phyloP scores from a whole-genome alignment of 1,284 basidiomycete species.

The Cutaneotrichosporon sp. region DNA sequence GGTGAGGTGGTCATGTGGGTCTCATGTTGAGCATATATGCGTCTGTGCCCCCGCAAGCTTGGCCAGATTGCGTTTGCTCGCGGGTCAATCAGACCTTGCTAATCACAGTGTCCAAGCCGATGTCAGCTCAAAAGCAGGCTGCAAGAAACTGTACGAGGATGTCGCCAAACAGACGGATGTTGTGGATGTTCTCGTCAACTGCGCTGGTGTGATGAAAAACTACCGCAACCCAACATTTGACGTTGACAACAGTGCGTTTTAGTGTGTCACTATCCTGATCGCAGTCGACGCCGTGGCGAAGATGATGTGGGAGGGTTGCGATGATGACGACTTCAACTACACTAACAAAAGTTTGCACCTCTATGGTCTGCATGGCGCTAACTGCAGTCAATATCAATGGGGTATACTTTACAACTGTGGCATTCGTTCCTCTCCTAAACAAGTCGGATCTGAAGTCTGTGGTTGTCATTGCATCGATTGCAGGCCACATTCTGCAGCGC shows the following conservation, averaged over 20 bases:
- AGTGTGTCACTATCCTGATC: neutral
- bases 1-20: conserved; percentile 18
- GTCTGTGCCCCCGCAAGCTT: too few relatives aligned
- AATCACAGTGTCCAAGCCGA: conserved; percentile 41
- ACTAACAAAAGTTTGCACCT: conserved; percentile 21
- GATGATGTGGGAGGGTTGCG: conserved; percentile 35
- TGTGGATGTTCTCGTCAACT: conserved; percentile 43
- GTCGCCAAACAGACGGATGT: conserved; percentile 27
- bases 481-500: conserved; percentile 38
- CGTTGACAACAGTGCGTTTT: conserved; percentile 36
- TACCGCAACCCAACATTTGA: conserved; percentile 29
- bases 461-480: conserved; percentile 44
- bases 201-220: conserved; percentile 33
- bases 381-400: conserved; percentile 35
- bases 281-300: conserved; percentile 34
- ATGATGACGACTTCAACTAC: conserved; percentile 33
- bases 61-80: too few relatives aligned
- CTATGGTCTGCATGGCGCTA: neutral
- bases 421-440: conserved; percentile 36
- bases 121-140: conserved; percentile 39
- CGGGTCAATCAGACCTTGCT: too few relatives aligned
- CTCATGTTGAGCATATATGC: too few relatives aligned
- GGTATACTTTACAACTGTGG: conserved; percentile 43
- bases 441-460: conserved; percentile 39
- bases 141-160: conserved; percentile 32